Evolutionary conservation across 257 asterid genomes (phyloP), one percentile per base, ranked within the genome.

Genomic region (Fraxinus excelsior): DNA sequence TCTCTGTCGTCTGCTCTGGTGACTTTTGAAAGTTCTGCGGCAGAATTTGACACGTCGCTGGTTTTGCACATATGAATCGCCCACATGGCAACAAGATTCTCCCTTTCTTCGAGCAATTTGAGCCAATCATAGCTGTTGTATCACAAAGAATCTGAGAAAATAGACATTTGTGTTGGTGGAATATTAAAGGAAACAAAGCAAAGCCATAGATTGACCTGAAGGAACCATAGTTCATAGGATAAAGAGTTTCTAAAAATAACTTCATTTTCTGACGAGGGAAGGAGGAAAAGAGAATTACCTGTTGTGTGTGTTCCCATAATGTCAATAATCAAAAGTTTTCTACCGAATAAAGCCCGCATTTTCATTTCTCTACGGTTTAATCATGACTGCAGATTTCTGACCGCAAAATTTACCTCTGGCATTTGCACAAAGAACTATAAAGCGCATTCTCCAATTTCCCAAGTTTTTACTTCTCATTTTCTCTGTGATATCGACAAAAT

Each of bases 61-160:
- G 66, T 82, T 88, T 84, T 85, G 87, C 97, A 90, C 82, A 84
- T 87, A 42, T 49, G 71, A 37, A 73, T 71, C 34, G 83, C 87
- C 97, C 90, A 87, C 65, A 82, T 80, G 73, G 89, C 98, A 38
- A 91, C 83, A 72, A 86, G 86, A 80, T 83, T 85, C 79, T 89
- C 84, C 42, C 85, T 80, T 71, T 87, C 93, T 31, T 74, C 87
- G 0, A 89, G 87, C 76, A 93, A 66, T 78, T 82, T 90, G 71
- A 72, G 84, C 93, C 91, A 76, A 90, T 85, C 86, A 93, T 85
- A 82, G 81, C 80, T 40, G 81, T 71, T 51, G 88, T 82, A 84
- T 93, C 93, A 42, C 89, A 88, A 46, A 90, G 85, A 82, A 85
- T 78, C 95, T 91, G 84, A 67, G 66, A 81, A 65, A 51, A 74